Base-by-base conservation (phyloP, 768 basidiomycete species). In the Naganishia friedmannii region DNA sequence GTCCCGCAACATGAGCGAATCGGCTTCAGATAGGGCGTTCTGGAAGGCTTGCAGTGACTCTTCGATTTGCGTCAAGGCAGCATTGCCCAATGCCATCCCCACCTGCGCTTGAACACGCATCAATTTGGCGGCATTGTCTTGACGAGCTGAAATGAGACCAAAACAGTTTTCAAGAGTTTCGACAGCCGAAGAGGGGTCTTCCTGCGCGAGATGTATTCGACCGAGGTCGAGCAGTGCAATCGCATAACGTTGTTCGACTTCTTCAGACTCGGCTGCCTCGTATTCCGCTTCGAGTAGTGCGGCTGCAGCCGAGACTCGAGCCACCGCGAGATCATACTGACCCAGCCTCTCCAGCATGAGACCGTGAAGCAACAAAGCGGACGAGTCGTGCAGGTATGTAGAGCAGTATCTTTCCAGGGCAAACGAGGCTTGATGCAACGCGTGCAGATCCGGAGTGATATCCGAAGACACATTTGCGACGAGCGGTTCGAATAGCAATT, bases 331-430 rank as follows among this genome's bases (percentile, higher is more conserved):
- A 19, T 87, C 86, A 32, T 85, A 75, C 46, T 91, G 89, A 15
- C 88, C 90, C 5, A 98, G 82, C 65, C 88, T 85, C 77, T 99
- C 96, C 77, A 89, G 92, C 26, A 97, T 83, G 6, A 98, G 86
- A 0, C 88, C 90, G 68, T 90, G 87, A 21, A 98, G 86, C 77
- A 98, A 92, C 12, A 92, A 82, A 0, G 88, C 93, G 31, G 87
- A 84, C 1, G 89, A 84, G 73, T 96, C 90, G 60, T 84, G 81
- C 0, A 92, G 88, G 7, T 85, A 83, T 46, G 86, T 85, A 71
- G 86, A 85, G 76, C 85, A 86, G 81, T 90, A 95, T 2, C 92
- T 87, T 54, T 86, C 86, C 26, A 97, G 82, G 7, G 90, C 86
- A 76, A 91, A 92, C 82, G 93, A 93, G 2, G 89, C 87, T 1